Percentiles rank a stretch among this genome's conserved stretches.
phyloP scores from a whole-genome alignment of 2,329 filamentous ascomycete species.

The Colletotrichum cereale region DNA sequence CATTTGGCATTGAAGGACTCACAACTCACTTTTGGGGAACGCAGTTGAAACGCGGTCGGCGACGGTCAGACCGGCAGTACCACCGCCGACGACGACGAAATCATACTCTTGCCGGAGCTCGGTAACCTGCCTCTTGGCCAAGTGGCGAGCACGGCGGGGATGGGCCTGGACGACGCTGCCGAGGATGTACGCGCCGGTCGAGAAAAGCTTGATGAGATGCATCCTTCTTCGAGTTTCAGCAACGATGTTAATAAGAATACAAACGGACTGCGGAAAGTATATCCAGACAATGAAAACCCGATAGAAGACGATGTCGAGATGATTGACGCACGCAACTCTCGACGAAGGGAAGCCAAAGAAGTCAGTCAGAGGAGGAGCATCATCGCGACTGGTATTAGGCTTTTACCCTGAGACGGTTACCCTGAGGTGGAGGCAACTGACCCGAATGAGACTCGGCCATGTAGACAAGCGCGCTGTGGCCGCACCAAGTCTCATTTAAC shows the following conservation, averaged over 20 bases:
- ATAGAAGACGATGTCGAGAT: no score
- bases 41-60: constrained; percentile 49
- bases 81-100: constrained; percentile 49
- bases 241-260: neutral
- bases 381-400: no score
- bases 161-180: constrained; percentile 39
- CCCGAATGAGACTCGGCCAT: neutral
- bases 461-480: neutral
- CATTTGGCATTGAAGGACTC: neutral
- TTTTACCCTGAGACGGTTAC: neutral
- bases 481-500: neutral
- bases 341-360: neutral
- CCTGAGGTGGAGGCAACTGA: no score
- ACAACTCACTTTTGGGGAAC: constrained; percentile 45
- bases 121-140: constrained; percentile 44
- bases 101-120: constrained; percentile 47
- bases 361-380: neutral
- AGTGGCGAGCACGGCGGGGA: constrained; percentile 33
- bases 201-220: neutral
- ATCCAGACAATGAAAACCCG: neutral
- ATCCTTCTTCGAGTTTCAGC: neutral
- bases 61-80: constrained; percentile 50
- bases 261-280: neutral
- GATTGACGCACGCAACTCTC: neutral
- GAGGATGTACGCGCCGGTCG: neutral